Base-by-base conservation (phyloP, 805 yeast species). In the Candida pseudofarinosa region DNA sequence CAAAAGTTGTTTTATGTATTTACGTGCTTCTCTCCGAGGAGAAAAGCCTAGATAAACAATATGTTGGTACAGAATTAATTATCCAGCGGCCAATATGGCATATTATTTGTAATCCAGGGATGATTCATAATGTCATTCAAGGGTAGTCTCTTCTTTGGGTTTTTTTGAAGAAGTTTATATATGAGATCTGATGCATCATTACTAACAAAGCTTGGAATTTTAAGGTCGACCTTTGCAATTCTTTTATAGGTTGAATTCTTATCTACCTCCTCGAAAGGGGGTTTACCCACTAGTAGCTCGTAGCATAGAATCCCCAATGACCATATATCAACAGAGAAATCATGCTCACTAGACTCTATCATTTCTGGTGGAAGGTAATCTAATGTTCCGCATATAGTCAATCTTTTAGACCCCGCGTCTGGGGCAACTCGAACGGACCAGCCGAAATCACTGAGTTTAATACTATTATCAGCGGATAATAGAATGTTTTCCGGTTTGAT, bases 281-380 rank as follows among this genome's bases (percentile, higher is more conserved):
- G 97, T 37, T 74, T 72, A 0, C 97, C 98, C 3, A 85, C 89
- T 1, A 91, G 64, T 39, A 93, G 76, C 60, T 91, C 99, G 56
- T 84, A 91, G 48, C 89, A 75, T 31, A 91, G 62, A 2, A 91
- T 81, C 0, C 99, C 99, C 41, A 91, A 67, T 1, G 97, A 88
- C 99, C 99, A 91, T 2, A 85, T 76, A 59, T 91, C 99, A 0
- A 88, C 96, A 40, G 73, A 73, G 41, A 73, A 74, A 52, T 85
- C 91, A 54, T 91, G 93, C 8, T 81, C 85, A 52, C 77, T 81
- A 1, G 86, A 81, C 47, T 85, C 93, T 4, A 91, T 87, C 85
- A 93, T 83, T 64, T 91, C 99, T 5, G 99, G 99, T 0, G 98
- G 95, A 13, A 93, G 65, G 54, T 91, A 91, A 63, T 93, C 98